A percentile compares a stretch with the other conserved stretches of the same genome.
Evolutionary conservation across 306 rosid species (phyloP).

Genomic region (Gynostemma pentaphyllum): DNA sequence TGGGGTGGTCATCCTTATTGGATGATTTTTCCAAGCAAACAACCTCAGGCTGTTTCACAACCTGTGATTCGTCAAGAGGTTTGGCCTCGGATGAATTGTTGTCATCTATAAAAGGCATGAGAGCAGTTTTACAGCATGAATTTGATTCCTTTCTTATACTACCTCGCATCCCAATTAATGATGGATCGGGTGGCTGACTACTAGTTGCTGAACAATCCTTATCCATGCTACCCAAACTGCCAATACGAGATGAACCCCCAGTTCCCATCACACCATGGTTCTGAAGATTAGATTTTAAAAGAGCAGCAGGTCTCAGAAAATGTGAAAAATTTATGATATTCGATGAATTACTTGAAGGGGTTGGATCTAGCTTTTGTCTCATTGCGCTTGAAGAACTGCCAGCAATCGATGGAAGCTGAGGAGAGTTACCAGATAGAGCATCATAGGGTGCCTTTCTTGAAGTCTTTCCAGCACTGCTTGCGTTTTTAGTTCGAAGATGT

Average conservation of each 20-base stretch:
- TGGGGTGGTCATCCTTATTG: slow-evolving; percentile 30
- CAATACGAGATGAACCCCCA: slow-evolving; percentile 25
- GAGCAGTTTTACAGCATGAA: slow-evolving; percentile 28
- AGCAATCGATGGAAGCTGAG: slow-evolving; percentile 31
- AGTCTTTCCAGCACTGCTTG: slow-evolving; percentile 29
- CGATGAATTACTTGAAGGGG: slow-evolving; percentile 31
- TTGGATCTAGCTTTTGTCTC: slow-evolving; percentile 42
- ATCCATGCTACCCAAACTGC: slow-evolving; percentile 25
- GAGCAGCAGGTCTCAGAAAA: slow-evolving; percentile 60
- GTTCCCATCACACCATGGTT: slow-evolving; percentile 29
- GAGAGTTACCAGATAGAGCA: slow-evolving; percentile 23
- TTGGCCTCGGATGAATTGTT: slow-evolving; percentile 28
- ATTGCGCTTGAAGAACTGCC: slow-evolving; percentile 35
- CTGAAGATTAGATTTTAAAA: slow-evolving; percentile 40
- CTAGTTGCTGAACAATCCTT: slow-evolving; percentile 23
- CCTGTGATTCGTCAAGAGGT: slow-evolving; percentile 34
- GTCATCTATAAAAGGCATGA: slow-evolving; percentile 33
- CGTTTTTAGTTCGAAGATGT: slow-evolving; percentile 33
- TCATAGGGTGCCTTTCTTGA: slow-evolving; percentile 24
- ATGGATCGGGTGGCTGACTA: slow-evolving; percentile 30
- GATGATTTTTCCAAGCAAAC: slow-evolving; percentile 31
- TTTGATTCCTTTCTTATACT: slow-evolving; percentile 24
- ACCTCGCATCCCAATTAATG: slow-evolving; percentile 24
- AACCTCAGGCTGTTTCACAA: slow-evolving; percentile 32
- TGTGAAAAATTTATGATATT: slow-evolving; percentile 58